phyloP scores from a whole-genome alignment of 2,329 filamentous ascomycete genomes.

The Ambrosiella cleistominuta region DNA sequence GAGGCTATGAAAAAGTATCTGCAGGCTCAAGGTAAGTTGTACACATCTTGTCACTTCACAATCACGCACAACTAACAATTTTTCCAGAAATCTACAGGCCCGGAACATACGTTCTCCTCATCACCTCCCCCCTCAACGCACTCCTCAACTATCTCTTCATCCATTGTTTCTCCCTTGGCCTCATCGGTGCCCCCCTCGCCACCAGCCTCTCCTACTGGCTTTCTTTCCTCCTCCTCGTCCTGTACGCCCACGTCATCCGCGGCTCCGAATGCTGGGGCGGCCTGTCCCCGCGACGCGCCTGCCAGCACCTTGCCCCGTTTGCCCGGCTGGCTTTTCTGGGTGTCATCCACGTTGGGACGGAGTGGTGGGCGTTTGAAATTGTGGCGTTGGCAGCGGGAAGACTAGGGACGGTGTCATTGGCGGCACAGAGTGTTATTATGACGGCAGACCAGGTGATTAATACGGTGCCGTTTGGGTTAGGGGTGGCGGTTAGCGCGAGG shows the following conservation, averaged over 20 bases:
- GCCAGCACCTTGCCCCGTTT: slow-evolving; percentile 54
- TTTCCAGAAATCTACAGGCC: slow-evolving; percentile 49
- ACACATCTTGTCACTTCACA: neutral
- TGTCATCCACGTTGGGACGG: slow-evolving; percentile 68
- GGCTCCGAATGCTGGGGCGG: slow-evolving; percentile 71
- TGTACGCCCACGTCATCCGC: slow-evolving; percentile 52
- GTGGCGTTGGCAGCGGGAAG: slow-evolving; percentile 67
- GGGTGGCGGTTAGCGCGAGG: slow-evolving; percentile 60
- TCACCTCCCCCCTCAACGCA: slow-evolving; percentile 68
- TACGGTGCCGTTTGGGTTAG: slow-evolving; percentile 73
- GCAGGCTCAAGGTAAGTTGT: slow-evolving; percentile 60
- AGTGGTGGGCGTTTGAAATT: slow-evolving; percentile 93
- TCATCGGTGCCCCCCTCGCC: slow-evolving; percentile 65
- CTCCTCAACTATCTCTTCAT: slow-evolving; percentile 68
- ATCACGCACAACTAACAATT: neutral
- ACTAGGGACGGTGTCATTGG: slow-evolving; percentile 61
- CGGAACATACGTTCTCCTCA: slow-evolving; percentile 63
- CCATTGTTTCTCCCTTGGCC: slow-evolving; percentile 50
- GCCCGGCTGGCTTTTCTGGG: slow-evolving; percentile 58
- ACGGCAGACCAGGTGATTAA: slow-evolving; percentile 71
- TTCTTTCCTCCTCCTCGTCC: slow-evolving; percentile 58
- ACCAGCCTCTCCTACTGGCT: slow-evolving; percentile 77
- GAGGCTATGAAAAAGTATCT: slow-evolving; percentile 74
- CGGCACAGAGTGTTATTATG: slow-evolving; percentile 79
- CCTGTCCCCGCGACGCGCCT: slow-evolving; percentile 39